Evolutionary conservation across 2,329 filamentous ascomycete species (phyloP).

Genomic region (Lecanicillium sp.): DNA sequence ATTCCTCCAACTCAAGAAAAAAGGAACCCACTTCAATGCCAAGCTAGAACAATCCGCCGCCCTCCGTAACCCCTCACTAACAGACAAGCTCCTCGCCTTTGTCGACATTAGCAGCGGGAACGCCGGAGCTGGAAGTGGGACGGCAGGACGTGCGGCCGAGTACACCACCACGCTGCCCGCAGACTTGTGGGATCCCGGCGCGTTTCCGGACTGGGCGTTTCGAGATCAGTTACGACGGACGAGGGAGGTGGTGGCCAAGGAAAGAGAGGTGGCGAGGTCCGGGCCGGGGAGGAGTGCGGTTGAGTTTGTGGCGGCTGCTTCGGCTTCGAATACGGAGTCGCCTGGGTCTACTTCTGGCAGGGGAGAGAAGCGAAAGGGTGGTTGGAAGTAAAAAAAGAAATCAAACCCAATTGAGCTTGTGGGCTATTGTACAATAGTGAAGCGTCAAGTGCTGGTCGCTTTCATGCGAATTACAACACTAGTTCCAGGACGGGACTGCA

Average conservation of each 20-base stretch:
- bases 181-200: conserved; percentile 49
- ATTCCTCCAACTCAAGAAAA: conserved; percentile 70
- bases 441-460: no score
- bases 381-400: conserved; percentile 7
- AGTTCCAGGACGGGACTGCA: no score
- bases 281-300: conserved; percentile 32
- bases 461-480: no score
- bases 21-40: conserved; percentile 70
- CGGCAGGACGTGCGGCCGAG: conserved; percentile 26
- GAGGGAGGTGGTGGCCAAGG: conserved; percentile 36
- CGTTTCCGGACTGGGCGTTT: conserved; percentile 47
- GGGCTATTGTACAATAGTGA: no score
- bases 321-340: not conserved
- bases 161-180: conserved; percentile 54
- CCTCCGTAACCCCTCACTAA: conserved; percentile 63
- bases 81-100: conserved; percentile 65
- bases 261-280: conserved; percentile 34
- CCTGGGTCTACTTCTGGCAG: conserved; percentile 14
- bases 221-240: conserved; percentile 39
- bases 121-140: not conserved
- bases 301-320: conserved; percentile 39
- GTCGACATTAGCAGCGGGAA: conserved; percentile 31
- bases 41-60: conserved; percentile 59
- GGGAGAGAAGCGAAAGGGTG: conserved; percentile 25
- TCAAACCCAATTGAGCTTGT: no score